Evolutionary conservation across 2,329 filamentous ascomycete genomes (phyloP), one percentile per base, ranked within the genome.

Genomic region (Pezizomycotina sp.): DNA sequence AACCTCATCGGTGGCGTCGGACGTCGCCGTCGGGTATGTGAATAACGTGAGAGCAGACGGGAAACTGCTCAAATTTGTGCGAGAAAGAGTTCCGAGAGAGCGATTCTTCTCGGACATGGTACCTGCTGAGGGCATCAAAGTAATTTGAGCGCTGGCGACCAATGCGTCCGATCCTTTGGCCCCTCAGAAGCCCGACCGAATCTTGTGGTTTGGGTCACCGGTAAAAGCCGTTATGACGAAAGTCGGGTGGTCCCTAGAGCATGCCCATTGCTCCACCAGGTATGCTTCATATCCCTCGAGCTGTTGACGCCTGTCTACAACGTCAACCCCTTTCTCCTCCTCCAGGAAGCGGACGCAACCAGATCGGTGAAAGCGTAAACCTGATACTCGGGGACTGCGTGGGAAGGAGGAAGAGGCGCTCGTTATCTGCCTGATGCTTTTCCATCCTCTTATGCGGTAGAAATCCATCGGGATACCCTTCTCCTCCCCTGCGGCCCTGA

Each of bases 261-360:
- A 93, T 4, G 82, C 82, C 89, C 89, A 98, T 64, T 98, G 89
- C 57, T 95, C 89, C 47, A 95, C 82, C 10, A 95, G 61, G 57
- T 95, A 95, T 44, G 86, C 65, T 56, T 95, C 84, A 58, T 93
- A 95, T 47, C 86, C 86, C 43, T 69, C 62, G 4, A 98, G 66
- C 31, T 68, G 62, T 31, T 68, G 65, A 36, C 72, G 71, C 34
- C 77, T 74, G 49, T 84, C 71, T 46, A 92, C 64, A 5, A 92
- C 72, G 3, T 64, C 66, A 3, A 82, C 83, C 4, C 69, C 71
- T 1, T 73, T 64, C 47, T 95, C 89, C 54, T 91, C 79, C 60
- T 92, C 79, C 14, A 98, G 70, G 53, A 86, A 92, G 18, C 43
- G 43, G 18, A 45, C n/a, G n/a, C n/a, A n/a, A n/a, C n/a, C n/a